Percentiles rank a stretch among this genome's conserved stretches.
These are phyloP conservation scores for Coffea canephora DNA, from an alignment of 257 asterid species.

Conservation along the genomic window DNA sequence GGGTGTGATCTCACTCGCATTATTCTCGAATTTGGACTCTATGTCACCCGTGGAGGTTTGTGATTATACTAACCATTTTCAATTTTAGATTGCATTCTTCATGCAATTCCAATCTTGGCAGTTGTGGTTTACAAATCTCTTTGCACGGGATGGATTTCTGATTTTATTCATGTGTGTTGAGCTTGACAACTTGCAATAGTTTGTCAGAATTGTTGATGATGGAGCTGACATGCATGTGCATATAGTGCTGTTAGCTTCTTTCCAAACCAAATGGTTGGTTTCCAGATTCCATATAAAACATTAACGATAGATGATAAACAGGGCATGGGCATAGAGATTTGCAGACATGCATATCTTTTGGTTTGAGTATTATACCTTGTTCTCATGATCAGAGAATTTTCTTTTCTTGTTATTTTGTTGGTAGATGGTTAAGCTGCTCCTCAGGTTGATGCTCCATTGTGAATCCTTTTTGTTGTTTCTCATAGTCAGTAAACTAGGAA, in stretches of 20 bases:
- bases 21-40: constrained; percentile 49
- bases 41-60: constrained; percentile 42
- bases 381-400: background rate
- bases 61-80: background rate
- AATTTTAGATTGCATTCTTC: background rate
- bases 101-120: too few species aligned
- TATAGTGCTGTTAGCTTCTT: too few species aligned
- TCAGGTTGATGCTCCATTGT: background rate
- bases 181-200: background rate
- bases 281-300: background rate
- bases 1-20: constrained; percentile 46
- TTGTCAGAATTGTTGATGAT: background rate
- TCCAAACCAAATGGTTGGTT: background rate
- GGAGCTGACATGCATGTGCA: background rate
- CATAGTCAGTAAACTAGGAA: too few species aligned
- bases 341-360: background rate
- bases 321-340: background rate
- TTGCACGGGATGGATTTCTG: background rate
- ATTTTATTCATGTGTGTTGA: background rate
- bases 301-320: background rate
- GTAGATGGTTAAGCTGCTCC: background rate
- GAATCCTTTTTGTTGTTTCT: too few species aligned
- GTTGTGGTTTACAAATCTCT: too few species aligned
- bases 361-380: background rate
- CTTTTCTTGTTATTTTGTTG: background rate